phyloP scores from a whole-genome alignment of 106 monocot genomes.

The Dioscorea alata region DNA sequence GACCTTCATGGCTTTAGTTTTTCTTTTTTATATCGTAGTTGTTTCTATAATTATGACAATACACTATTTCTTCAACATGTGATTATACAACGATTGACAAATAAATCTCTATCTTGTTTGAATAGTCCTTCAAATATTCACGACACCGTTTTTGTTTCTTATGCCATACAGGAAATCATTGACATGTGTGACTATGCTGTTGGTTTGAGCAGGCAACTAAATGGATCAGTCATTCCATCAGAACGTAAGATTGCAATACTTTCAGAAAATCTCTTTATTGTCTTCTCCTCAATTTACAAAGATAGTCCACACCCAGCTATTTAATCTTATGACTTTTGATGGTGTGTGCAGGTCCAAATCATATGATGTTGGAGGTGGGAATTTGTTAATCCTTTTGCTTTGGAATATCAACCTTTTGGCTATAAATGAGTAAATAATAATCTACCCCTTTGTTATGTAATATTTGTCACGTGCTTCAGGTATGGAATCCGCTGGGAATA shows the following conservation, averaged over 20 bases:
- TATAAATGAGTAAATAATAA: constrained; percentile 4
- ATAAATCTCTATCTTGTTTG: too few species aligned
- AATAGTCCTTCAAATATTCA: too few species aligned
- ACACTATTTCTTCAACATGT: too few species aligned
- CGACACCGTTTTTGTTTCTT: not conserved
- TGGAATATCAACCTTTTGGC: constrained; percentile 2
- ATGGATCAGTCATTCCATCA: constrained; percentile 94
- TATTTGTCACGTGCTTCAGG: constrained; percentile 32
- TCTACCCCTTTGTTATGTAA: not conserved
- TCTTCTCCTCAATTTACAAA: too few species aligned
- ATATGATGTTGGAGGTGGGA: constrained; percentile 98
- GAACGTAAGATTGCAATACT: constrained; percentile 66
- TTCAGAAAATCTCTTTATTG: not conserved
- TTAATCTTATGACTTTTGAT: constrained; percentile 1
- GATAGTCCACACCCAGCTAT: too few species aligned
- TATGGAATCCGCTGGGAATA: constrained; percentile 99
- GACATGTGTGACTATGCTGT: constrained; percentile 99
- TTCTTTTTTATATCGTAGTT: too few species aligned
- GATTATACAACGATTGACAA: too few species aligned
- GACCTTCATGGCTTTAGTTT: too few species aligned
- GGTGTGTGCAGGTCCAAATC: constrained; percentile 81
- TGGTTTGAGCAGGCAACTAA: constrained; percentile 92
- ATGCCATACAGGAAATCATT: constrained; percentile 75
- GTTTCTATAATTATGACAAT: too few species aligned
- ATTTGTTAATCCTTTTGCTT: constrained; percentile 9